Conservation (phyloP, 768 basidiomycete species). For the Rhodotorula taiwanensis region DNA sequence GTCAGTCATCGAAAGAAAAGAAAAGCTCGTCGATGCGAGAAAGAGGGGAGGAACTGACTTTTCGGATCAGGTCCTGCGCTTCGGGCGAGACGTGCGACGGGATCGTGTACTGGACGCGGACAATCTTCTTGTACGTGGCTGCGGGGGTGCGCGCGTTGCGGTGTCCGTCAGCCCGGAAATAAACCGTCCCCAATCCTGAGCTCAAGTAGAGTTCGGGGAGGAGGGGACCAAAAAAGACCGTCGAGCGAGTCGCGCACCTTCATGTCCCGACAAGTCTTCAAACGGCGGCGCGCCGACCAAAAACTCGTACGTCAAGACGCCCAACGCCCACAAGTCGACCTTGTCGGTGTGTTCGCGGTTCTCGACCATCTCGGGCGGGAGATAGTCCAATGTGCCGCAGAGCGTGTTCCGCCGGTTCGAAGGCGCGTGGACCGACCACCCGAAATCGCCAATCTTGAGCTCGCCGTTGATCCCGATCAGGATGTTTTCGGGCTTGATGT, state of each 20-base stretch:
- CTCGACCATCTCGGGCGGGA: conserved; percentile 98
- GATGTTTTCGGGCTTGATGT: conserved; percentile 95
- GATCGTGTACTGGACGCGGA: conserved; percentile 70
- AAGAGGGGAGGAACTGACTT: conserved; percentile 50
- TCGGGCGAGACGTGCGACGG: conserved; percentile 58
- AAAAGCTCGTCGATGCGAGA: neutral
- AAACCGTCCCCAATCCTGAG: too few species aligned
- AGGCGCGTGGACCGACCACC: conserved; percentile 96
- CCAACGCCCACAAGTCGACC: conserved; percentile 94
- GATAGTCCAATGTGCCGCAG: conserved; percentile 91
- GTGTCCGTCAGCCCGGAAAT: neutral
- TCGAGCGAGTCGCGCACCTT: conserved; percentile 52
- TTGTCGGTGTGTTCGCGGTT: conserved; percentile 78
- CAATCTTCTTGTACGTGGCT: conserved; percentile 88
- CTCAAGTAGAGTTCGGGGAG: too few species aligned
- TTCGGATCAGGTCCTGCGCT: conserved; percentile 60
- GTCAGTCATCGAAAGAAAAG: neutral
- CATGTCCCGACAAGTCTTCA: conserved; percentile 71
- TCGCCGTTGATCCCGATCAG: conserved; percentile 91
- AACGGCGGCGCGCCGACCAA: conserved; percentile 76
- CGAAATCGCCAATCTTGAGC: conserved; percentile 96
- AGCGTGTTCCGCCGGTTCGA: conserved; percentile 70
- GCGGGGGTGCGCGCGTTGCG: too few species aligned
- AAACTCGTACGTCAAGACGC: conserved; percentile 95
- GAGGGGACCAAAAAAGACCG: conserved; percentile 5